Conservation (phyloP, 345 rosid species). For the Acer yangbiense region DNA sequence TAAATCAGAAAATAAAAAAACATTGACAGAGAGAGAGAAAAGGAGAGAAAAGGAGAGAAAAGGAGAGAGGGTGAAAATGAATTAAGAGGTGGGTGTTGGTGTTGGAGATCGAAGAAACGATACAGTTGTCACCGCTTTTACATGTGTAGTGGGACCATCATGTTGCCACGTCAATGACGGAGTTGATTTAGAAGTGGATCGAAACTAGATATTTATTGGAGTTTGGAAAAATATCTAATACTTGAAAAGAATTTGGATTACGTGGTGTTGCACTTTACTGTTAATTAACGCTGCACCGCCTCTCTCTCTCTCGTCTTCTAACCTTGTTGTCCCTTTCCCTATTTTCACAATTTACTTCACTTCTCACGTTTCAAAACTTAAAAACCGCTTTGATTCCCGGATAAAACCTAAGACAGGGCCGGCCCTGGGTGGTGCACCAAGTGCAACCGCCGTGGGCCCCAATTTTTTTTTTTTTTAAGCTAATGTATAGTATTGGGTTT, state of each 20-base stretch:
- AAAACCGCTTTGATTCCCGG: too few species aligned
- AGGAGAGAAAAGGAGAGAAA: neutral
- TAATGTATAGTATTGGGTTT: too few species aligned
- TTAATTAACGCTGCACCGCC: too few species aligned
- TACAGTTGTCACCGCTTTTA: conserved; percentile 67
- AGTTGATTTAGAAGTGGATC: conserved; percentile 9
- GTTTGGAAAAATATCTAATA: conserved; percentile 46
- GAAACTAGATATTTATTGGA: conserved; percentile 43
- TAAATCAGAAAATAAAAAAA: neutral
- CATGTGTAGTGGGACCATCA: conserved; percentile 51
- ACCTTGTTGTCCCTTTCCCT: too few species aligned
- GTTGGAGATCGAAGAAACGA: conserved; percentile 29
- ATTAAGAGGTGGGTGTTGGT: neutral
- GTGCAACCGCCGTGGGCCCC: too few species aligned
- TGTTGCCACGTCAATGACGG: conserved; percentile 50
- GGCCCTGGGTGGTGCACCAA: too few species aligned
- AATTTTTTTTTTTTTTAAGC: too few species aligned
- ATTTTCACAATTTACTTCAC: too few species aligned
- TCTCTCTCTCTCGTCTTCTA: too few species aligned
- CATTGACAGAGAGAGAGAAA: neutral
- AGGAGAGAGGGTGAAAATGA: neutral
- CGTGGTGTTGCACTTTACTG: neutral
- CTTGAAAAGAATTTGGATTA: neutral
- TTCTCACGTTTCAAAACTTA: too few species aligned
- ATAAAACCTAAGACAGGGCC: too few species aligned